These are phyloP conservation scores for Trichoderma sp. DNA, from an alignment of 2,329 filamentous ascomycete species.

Conservation along the genomic window DNA sequence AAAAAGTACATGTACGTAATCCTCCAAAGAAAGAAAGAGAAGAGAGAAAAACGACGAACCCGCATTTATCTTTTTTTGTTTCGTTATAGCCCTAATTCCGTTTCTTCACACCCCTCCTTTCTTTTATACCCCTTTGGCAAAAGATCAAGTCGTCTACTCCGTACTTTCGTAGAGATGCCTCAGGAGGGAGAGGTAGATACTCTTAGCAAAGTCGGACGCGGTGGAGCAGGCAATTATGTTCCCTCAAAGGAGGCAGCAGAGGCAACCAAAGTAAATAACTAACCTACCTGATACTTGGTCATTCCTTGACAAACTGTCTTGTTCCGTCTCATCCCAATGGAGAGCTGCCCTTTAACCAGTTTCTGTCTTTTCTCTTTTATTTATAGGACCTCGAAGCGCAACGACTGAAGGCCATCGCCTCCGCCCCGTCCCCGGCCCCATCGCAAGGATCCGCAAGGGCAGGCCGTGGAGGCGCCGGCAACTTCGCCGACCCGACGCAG, in stretches of 20 bases:
- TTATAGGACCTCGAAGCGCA: conserved; percentile 48
- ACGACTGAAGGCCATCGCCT: conserved; percentile 34
- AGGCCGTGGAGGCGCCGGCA: conserved; percentile 66
- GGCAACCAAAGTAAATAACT: conserved; percentile 37
- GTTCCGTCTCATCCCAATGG: background rate
- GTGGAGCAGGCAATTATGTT: conserved; percentile 67
- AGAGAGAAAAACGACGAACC: background rate
- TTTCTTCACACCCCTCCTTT: background rate
- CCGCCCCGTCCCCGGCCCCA: conserved; percentile 34
- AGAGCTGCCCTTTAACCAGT: background rate
- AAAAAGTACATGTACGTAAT: background rate
- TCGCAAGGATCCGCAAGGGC: conserved; percentile 46
- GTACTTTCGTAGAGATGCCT: conserved; percentile 10
- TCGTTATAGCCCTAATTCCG: background rate
- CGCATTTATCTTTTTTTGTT: background rate
- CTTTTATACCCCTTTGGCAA: conserved; percentile 2
- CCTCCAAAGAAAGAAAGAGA: background rate
- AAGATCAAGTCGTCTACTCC: background rate
- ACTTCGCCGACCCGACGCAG: conserved; percentile 52
- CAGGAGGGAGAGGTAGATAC: conserved; percentile 49
- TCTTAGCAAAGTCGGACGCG: conserved; percentile 60
- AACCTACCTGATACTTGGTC: background rate
- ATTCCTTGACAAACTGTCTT: background rate
- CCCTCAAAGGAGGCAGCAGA: conserved; percentile 57
- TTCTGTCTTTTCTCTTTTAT: background rate